A percentile compares a stretch with the other conserved stretches of the same genome.
Conservation (phyloP, 75 land plant species). For the Sequoiadendron giganteum region DNA sequence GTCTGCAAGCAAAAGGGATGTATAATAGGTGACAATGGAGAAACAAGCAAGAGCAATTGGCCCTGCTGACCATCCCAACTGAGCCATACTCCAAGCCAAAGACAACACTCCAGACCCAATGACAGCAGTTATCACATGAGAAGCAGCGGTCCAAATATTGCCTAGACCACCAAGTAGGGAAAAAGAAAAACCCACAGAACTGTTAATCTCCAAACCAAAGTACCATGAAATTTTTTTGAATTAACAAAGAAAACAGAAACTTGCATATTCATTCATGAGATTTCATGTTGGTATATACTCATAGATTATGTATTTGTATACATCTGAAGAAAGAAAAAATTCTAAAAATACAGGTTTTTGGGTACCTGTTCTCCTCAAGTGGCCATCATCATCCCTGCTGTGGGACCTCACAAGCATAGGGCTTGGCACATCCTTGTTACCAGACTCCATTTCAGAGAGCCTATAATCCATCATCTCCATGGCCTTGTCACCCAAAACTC, state of each 20-base stretch:
- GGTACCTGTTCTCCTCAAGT: slow-evolving; percentile 17
- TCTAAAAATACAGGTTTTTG: neutral
- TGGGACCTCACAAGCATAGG: neutral
- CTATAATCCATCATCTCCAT: neutral
- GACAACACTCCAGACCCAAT: slow-evolving; percentile 92
- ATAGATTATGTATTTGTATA: neutral
- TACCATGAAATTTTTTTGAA: neutral
- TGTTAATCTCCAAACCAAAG: neutral
- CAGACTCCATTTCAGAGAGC: neutral
- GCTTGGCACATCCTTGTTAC: neutral
- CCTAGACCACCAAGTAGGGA: slow-evolving; percentile 29
- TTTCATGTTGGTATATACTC: neutral
- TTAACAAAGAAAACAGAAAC: neutral
- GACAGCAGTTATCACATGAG: slow-evolving; percentile 90
- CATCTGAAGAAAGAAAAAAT: neutral
- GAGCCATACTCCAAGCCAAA: slow-evolving; percentile 81
- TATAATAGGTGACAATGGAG: slow-evolving; percentile 64
- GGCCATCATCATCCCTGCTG: neutral
- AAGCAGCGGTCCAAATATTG: slow-evolving; percentile 63
- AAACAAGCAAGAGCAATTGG: slow-evolving; percentile 50
- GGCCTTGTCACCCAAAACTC: no score
- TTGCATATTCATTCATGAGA: neutral
- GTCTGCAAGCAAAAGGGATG: slow-evolving; percentile 65
- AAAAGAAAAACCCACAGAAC: slow-evolving; percentile 7
- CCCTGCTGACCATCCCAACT: slow-evolving; percentile 82